Base-by-base conservation (phyloP, 768 basidiomycete species). In the Lactarius trivialis region DNA sequence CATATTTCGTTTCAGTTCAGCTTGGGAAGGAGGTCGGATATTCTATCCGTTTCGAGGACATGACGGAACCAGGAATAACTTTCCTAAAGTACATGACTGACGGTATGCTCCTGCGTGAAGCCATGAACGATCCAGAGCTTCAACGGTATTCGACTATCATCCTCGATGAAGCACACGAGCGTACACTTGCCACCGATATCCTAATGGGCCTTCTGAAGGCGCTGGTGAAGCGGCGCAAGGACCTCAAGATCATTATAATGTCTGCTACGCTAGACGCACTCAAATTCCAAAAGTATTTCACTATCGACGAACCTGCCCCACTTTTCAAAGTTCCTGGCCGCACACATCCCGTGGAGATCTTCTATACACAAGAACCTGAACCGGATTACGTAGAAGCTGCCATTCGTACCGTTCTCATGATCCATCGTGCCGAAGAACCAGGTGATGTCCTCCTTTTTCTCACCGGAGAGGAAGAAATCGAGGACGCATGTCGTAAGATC, bases 81-180 rank as follows among this genome's bases (percentile, higher is more conserved):
- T 97, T 99, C 75, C 80, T 99, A 66, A 98, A 97, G 73, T 98
- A 99, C 78, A 97, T 98, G 95, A 99, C 97, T 17, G 97, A 99
- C 69, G 97, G 96, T 82, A 97, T 98, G 94, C 85, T 93, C 59
- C 83, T 96, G n/a, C 86, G 94, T 21, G 94, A 97, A 77, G 94
- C 93, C 5, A 99, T 98, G 95, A 92, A 95, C 74, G 96, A 98
- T 74, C 89, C 92, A 9, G 81, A 84, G 21, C 82, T 98, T 41
- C 78, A 81, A 30, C 85, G 94, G 4, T 99, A 99, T 73, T 96
- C 93, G 21, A 98, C 96, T 24, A 94, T 99, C 75, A 98, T 99
- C 69, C 84, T 98, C 60, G 97, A 99, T 73, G 97, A 99, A 77
- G 97, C 93, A 6, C 97, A 99, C 77, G 97, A 99, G 77, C 88